Evolutionary conservation across 2,329 filamentous ascomycete genomes (phyloP).

Genomic region (Triangularia setosa): DNA sequence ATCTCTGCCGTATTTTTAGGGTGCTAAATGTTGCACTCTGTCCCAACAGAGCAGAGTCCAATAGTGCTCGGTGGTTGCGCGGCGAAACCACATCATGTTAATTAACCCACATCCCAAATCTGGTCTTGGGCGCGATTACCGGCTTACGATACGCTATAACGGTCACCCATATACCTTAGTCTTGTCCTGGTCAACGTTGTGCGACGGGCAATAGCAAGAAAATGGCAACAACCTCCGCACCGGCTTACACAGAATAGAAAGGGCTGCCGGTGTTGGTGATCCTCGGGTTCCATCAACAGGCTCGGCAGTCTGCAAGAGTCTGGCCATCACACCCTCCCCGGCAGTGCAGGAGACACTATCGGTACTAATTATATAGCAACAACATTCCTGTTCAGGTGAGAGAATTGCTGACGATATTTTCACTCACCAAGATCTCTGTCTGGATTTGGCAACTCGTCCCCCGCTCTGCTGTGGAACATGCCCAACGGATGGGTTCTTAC

Average conservation of each 20-base stretch:
- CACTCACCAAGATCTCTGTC: not conserved
- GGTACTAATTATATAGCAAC: constrained; percentile 2
- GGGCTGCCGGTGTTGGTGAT: not conserved
- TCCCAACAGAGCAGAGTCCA: not conserved
- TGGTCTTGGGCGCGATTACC: not conserved
- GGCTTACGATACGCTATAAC: not conserved
- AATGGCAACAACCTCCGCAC: not conserved
- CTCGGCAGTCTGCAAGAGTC: constrained; percentile 10
- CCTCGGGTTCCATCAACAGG: not conserved
- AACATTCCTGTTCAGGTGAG: not conserved
- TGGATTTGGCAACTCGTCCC: not conserved
- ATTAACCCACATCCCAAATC: not conserved
- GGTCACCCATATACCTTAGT: not conserved
- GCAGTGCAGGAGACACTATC: not conserved
- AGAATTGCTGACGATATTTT: not conserved
- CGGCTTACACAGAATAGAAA: not conserved
- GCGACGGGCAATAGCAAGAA: not conserved
- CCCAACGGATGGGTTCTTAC: not conserved
- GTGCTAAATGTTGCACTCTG: not conserved
- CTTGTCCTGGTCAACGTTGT: not conserved
- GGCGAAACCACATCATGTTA: not conserved
- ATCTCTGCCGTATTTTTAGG: constrained; percentile 10
- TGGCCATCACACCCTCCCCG: constrained; percentile 7
- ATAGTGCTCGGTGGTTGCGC: not conserved
- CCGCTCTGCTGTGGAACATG: not conserved